phyloP scores from a whole-genome alignment of 768 basidiomycete species.

The Leucosporidium scottii region DNA sequence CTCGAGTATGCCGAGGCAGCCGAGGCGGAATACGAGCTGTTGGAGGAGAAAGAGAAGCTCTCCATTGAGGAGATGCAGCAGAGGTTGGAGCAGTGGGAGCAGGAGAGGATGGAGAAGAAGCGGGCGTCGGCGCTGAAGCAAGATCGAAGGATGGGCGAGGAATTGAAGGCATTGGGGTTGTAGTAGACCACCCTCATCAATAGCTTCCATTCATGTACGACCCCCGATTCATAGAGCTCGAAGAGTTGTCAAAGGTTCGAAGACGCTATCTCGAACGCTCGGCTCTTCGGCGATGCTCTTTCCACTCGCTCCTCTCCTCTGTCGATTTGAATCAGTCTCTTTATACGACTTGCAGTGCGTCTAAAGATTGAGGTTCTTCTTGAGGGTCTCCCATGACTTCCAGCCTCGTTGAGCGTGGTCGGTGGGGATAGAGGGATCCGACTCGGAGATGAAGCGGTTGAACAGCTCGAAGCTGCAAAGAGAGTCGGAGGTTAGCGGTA shows the following conservation, averaged over 20 bases:
- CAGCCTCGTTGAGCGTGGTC: conserved; percentile 13
- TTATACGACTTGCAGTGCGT: neutral
- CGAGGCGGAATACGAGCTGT: neutral
- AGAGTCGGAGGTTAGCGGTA: neutral
- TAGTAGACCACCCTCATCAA: too few relatives aligned
- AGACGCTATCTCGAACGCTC: too few relatives aligned
- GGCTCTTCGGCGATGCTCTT: too few relatives aligned
- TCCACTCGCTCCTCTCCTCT: too few relatives aligned
- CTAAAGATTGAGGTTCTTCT: conserved; percentile 7
- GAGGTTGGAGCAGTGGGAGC: neutral
- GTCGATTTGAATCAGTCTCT: too few relatives aligned
- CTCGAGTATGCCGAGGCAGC: neutral
- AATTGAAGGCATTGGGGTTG: too few relatives aligned
- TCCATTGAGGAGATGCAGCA: neutral
- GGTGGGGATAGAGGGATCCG: neutral
- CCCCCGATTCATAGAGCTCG: too few relatives aligned
- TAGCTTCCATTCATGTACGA: too few relatives aligned
- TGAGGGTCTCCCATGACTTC: conserved; percentile 13
- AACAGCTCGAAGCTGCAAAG: conserved; percentile 23
- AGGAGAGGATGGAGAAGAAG: too few relatives aligned
- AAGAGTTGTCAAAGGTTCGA: too few relatives aligned
- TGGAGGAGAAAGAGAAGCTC: neutral
- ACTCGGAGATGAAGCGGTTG: conserved; percentile 13
- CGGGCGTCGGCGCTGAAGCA: too few relatives aligned
- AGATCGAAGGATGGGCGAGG: too few relatives aligned